Percentiles rank a stretch among this genome's conserved stretches.
These are phyloP conservation scores for Lactarius indigo DNA, from an alignment of 768 basidiomycete species.

Conservation along the genomic window DNA sequence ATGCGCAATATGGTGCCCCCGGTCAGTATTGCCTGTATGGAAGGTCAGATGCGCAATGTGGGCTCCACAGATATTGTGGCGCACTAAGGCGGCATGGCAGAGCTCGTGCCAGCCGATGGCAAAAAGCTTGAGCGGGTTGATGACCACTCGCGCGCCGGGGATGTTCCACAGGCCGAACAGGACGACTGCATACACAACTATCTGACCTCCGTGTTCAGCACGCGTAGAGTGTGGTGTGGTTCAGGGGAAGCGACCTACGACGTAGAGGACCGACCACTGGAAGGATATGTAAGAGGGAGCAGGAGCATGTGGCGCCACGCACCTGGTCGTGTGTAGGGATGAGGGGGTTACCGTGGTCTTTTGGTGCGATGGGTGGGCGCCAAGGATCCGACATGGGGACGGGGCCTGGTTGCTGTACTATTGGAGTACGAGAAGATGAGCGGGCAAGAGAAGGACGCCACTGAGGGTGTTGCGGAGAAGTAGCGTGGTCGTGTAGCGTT, in stretches of 20 bases:
- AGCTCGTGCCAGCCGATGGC: constrained; percentile 89
- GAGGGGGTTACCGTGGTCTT: neutral
- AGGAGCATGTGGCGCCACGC: constrained; percentile 2
- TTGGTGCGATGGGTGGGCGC: constrained; percentile 4
- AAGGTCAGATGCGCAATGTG: neutral
- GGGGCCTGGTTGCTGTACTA: neutral
- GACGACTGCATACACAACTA: constrained; percentile 80
- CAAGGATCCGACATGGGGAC: constrained; percentile 15
- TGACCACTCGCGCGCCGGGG: constrained; percentile 71
- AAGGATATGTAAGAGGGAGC: constrained; percentile 10
- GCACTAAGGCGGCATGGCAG: constrained; percentile 74
- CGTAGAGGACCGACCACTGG: constrained; percentile 72
- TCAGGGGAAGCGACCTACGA: constrained; percentile 44
- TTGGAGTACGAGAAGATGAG: neutral
- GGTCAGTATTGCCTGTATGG: constrained; percentile 62
- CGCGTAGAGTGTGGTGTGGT: neutral
- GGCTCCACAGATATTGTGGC: constrained; percentile 30
- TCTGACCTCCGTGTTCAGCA: constrained; percentile 40
- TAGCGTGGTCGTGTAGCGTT: neutral
- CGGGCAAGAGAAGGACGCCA: neutral
- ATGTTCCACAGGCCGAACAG: constrained; percentile 89
- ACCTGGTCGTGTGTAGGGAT: constrained; percentile 24
- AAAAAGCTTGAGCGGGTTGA: constrained; percentile 82
- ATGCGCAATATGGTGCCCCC: constrained; percentile 77
- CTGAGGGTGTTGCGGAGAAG: constrained; percentile 7